phyloP scores from a whole-genome alignment of 805 yeast species.

The Ogataea nakhonphanomensis region DNA sequence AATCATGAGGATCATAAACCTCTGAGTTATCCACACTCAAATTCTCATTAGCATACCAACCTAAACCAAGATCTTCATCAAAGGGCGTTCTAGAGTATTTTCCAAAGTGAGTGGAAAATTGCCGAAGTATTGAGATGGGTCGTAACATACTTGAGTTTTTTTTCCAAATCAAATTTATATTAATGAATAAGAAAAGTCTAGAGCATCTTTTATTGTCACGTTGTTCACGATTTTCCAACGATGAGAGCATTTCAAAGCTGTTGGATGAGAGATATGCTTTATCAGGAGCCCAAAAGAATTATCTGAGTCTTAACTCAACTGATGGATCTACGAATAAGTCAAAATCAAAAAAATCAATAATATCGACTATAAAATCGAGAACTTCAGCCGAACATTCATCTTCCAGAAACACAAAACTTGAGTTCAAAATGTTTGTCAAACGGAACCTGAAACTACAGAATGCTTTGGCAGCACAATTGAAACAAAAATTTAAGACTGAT shows the following conservation, averaged over 20 bases:
- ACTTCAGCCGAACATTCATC: not conserved
- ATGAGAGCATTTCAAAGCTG: slow-evolving; percentile 37
- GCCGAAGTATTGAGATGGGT: too few species aligned
- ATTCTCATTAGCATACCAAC: slow-evolving; percentile 29
- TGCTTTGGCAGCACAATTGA: slow-evolving; percentile 36
- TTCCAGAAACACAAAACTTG: slow-evolving; percentile 33
- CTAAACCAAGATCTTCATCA: slow-evolving; percentile 17
- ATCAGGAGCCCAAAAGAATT: slow-evolving; percentile 46
- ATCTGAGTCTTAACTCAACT: slow-evolving; percentile 39
- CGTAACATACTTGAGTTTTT: too few species aligned
- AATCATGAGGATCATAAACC: slow-evolving; percentile 20
- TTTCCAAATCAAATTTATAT: not conserved
- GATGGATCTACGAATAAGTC: slow-evolving; percentile 25
- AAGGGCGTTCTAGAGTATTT: slow-evolving; percentile 16
- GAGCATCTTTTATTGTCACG: slow-evolving; percentile 46
- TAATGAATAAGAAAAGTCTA: slow-evolving; percentile 43
- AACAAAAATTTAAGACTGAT: slow-evolving; percentile 23
- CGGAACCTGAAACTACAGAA: slow-evolving; percentile 38
- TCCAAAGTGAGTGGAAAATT: too few species aligned
- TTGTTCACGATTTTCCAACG: slow-evolving; percentile 36
- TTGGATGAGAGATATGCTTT: slow-evolving; percentile 44
- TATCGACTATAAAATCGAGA: slow-evolving; percentile 6
- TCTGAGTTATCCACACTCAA: not conserved
- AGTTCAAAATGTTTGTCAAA: slow-evolving; percentile 41
- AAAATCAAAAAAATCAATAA: slow-evolving; percentile 16